A percentile compares a stretch with the other conserved stretches of the same genome.
phyloP scores from a whole-genome alignment of 306 rosid species.

The Cercis canadensis region DNA sequence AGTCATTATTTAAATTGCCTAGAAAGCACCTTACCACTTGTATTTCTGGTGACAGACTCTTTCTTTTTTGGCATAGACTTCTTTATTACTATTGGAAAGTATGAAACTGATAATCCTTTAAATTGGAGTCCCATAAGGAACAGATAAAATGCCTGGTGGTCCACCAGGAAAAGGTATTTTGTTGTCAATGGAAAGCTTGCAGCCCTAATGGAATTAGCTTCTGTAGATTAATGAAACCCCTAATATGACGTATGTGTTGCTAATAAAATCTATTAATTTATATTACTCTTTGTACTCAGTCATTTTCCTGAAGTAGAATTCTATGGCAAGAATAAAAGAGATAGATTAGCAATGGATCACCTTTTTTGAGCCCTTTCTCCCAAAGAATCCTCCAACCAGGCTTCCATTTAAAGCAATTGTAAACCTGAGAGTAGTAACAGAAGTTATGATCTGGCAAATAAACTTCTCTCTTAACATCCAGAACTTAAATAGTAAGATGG shows the following conservation, averaged over 20 bases:
- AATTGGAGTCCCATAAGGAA: background rate
- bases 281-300: background rate
- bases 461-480: background rate
- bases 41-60: background rate
- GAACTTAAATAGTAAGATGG: slow-evolving; percentile 9
- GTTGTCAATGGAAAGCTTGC: background rate
- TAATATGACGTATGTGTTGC: background rate
- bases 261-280: background rate
- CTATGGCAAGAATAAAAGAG: slow-evolving; percentile 2
- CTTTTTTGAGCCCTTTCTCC: background rate
- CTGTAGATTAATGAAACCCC: background rate
- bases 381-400: background rate
- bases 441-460: background rate
- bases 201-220: background rate
- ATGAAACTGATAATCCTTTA: background rate
- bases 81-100: background rate
- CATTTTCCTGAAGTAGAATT: background rate
- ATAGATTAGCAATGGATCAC: background rate
- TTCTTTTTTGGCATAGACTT: no score
- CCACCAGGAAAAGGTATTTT: background rate
- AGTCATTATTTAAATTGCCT: no score
- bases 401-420: background rate
- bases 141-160: background rate
- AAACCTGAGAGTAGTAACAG: background rate
- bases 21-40: no score